A percentile compares a stretch with the other conserved stretches of the same genome.
These are phyloP conservation scores for Porphyrellus sp. DNA, from an alignment of 1,284 basidiomycete genomes.

Conservation along the genomic window DNA sequence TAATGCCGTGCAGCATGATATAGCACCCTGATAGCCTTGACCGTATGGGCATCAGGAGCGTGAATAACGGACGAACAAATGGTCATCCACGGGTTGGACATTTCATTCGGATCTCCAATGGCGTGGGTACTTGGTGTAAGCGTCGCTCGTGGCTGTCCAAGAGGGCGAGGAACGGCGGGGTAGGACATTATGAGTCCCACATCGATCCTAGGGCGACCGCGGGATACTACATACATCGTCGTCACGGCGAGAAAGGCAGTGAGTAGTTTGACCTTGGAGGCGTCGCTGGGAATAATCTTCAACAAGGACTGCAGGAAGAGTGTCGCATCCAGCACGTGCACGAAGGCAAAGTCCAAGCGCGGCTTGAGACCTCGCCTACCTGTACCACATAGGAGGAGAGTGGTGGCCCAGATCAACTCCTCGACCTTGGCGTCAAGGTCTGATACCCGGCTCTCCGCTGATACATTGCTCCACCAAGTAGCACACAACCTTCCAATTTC, in stretches of 20 bases:
- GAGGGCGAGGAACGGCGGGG: constrained; percentile 43
- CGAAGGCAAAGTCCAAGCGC: constrained; percentile 68
- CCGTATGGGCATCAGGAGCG: constrained; percentile 58
- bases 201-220: constrained; percentile 61
- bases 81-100: constrained; percentile 57
- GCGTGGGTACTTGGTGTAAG: constrained; percentile 2
- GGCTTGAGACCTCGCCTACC: constrained; percentile 46
- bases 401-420: constrained; percentile 52
- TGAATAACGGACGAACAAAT: constrained; percentile 53
- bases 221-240: constrained; percentile 44
- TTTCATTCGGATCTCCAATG: constrained; percentile 38
- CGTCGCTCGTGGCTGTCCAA: constrained; percentile 16
- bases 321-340: constrained; percentile 65
- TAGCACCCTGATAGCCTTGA: constrained; percentile 59
- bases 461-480: constrained; percentile 43
- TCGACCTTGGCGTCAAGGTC: constrained; percentile 47
- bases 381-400: constrained; percentile 53
- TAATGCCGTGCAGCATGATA: constrained; percentile 50
- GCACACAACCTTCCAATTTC: constrained; percentile 50
- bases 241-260: constrained; percentile 45
- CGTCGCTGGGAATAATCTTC: constrained; percentile 35
- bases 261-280: constrained; percentile 47
- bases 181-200: constrained; percentile 54
- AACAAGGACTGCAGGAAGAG: constrained; percentile 57
- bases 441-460: constrained; percentile 25